These are phyloP conservation scores for Candida ipomoeae DNA, from an alignment of 805 yeast genomes.

Conservation along the genomic window DNA sequence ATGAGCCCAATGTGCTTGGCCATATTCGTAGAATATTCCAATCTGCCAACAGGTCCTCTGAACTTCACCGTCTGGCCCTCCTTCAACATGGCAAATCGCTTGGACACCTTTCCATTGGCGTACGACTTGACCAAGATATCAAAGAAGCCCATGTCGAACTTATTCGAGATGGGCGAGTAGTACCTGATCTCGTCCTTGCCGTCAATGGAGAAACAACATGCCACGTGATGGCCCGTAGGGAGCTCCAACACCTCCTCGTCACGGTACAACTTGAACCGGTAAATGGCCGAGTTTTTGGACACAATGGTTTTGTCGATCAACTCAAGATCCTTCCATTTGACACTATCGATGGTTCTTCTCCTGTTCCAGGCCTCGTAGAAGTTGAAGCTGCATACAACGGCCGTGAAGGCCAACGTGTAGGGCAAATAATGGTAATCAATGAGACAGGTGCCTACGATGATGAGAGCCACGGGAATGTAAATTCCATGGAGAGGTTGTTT, in stretches of 20 bases:
- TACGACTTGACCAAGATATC: constrained; percentile 77
- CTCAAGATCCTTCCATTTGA: constrained; percentile 63
- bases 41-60: constrained; percentile 77
- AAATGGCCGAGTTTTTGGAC: constrained; percentile 67
- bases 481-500: constrained; percentile 74
- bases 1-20: constrained; percentile 62
- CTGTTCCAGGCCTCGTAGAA: constrained; percentile 40
- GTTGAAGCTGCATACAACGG: constrained; percentile 30
- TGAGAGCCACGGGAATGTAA: constrained; percentile 61
- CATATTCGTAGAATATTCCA: constrained; percentile 54
- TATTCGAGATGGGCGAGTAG: constrained; percentile 73
- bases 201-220: constrained; percentile 48
- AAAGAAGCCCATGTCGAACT: constrained; percentile 66
- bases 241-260: constrained; percentile 59
- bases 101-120: constrained; percentile 66
- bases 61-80: constrained; percentile 67
- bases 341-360: constrained; percentile 43
- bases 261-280: constrained; percentile 62
- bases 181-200: constrained; percentile 58
- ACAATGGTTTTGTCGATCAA: constrained; percentile 70
- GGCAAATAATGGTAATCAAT: constrained; percentile 51
- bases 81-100: constrained; percentile 56
- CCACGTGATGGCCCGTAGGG: constrained; percentile 75
- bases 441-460: constrained; percentile 56
- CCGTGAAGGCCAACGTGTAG: constrained; percentile 34